Evolutionary conservation across 495 filamentous ascomycete genomes (phyloP), one percentile per base, ranked within the genome.

Genomic region (Echria macrotheca): DNA sequence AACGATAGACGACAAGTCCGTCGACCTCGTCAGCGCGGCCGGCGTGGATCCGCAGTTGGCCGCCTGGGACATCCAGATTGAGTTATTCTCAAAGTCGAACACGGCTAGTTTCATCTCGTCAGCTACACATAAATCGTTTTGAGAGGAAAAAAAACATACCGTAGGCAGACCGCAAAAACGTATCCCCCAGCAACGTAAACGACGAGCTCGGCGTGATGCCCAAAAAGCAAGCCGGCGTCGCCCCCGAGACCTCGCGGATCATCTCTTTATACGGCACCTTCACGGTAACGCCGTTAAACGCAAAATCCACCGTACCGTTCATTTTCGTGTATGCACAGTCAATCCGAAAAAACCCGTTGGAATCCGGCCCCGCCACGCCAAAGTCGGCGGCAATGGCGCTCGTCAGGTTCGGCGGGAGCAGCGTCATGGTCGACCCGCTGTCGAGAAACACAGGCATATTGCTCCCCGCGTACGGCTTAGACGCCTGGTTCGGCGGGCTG

Each of bases 161-260:
- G 58, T 96, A 98, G 1, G 89, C 89, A 31, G 83, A 88, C 53
- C 93, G 80, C 14, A 98, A 70, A 73, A 97, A 96, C 0, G 93
- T 96, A 64, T 98, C 93, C 5, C 93, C 93, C 26, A 98, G 69
- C 9, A 96, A 75, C 32, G 76, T 66, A 41, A 79, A 80, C 14
- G 73, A 61, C 5, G 77, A 77, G 19, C 84, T 82, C 3, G 85
- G 78, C 41, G 75, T 74, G 58, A 96, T 86, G n/a, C 89, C 89
- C 44, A 91, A 79, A 44, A 82, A 76, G 56, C 87, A 93, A 4
- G 79, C 69, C 10, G 68, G 64, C 11, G 77, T 71, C 1, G 64
- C 64, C 12, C 71, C 68, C 6, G 69, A 69, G 2, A 73, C 64
- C 40, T 73, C 65, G 38, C 80, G 70, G 22, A 77, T 70, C 15